Base-by-base conservation (phyloP, 805 yeast species). In the Kazachstania martiniae region DNA sequence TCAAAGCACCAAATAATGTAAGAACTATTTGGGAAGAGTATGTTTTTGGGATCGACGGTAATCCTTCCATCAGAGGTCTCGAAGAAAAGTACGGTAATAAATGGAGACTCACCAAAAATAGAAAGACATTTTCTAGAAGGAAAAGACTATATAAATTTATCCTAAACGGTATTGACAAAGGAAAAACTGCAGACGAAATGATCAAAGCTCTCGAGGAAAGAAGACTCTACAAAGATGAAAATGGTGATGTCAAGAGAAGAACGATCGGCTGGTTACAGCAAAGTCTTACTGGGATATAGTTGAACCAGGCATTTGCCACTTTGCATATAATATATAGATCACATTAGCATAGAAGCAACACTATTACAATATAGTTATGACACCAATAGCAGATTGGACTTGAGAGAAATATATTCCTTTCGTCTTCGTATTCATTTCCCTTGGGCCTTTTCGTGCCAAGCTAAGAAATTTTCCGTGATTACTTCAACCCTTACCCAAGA, bases 41-140 rank as follows among this genome's bases (percentile, higher is more conserved):
- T 39, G 50, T 56, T 1, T 44, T 46, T 18, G 70, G 70, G 2
- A 49, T 63, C 21, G 51, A 61, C 35, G 66, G 66, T 2, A 44
- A 46, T n/a, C 66, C 66, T 6, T 54, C 68, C 2, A 58, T 64
- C 12, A 53, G 56, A 34, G 51, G 51, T 12, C 47, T 64, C n/a
- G 68, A 64, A 33, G 56, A 56, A 18, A 52, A 51, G 26, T 63
- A 54, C 38, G 66, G 66, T 5, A 58, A 62, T 30, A 53, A 58
- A 22, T 64, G 70, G 70, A 47, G 68, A 41, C 47, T 42, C 36
- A 62, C 38, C 31, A 58, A 42, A 36, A 58, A 52, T 41, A 51
- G 50, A 25, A 60, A 50, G 46, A 58, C 53, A 8, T 61, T 49
- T 38, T 51, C 59, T 2, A 42, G 64, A 31, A 42, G 65, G 26